Conservation (phyloP, 805 yeast genomes). For the Cyberlindnera petersonii region DNA sequence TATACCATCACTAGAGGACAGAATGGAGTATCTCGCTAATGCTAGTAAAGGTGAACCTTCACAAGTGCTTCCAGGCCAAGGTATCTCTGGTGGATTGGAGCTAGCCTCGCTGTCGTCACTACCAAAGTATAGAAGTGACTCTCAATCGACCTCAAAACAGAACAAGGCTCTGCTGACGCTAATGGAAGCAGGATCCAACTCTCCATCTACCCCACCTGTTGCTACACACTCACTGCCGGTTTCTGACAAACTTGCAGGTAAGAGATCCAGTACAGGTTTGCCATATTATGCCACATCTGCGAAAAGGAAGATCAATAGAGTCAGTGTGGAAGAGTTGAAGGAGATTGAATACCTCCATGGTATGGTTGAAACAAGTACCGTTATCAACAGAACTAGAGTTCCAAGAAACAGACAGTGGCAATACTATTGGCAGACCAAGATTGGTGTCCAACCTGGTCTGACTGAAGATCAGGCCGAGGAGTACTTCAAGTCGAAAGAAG, state of each 20-base stretch:
- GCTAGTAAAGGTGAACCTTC: constrained; percentile 20
- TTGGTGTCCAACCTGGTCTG: constrained; percentile 37
- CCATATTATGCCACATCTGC: constrained; percentile 36
- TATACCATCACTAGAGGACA: constrained; percentile 25
- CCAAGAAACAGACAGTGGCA: constrained; percentile 45
- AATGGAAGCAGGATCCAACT: constrained; percentile 8
- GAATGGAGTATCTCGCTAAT: constrained; percentile 22
- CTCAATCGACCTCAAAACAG: constrained; percentile 2
- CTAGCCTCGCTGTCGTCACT: constrained; percentile 21
- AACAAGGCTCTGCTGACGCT: constrained; percentile 17
- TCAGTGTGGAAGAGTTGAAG: constrained; percentile 36
- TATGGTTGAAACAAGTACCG: constrained; percentile 41
- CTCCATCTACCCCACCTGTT: constrained; percentile 5
- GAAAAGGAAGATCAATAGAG: constrained; percentile 28
- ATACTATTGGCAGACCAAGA: constrained; percentile 42
- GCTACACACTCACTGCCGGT: constrained; percentile 18
- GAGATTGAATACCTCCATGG: constrained; percentile 50
- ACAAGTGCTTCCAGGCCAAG: constrained; percentile 30
- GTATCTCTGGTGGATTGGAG: constrained; percentile 28
- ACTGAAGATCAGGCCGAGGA: constrained; percentile 24
- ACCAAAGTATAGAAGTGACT: constrained; percentile 24
- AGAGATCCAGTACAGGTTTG: constrained; percentile 37
- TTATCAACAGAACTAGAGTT: constrained; percentile 39
- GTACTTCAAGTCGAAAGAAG: constrained; percentile 29
- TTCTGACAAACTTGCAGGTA: constrained; percentile 16